A percentile compares a stretch with the other conserved stretches of the same genome.
Evolutionary conservation across 2,329 filamentous ascomycete species (phyloP).

Genomic region (Lachnellula willkommii): DNA sequence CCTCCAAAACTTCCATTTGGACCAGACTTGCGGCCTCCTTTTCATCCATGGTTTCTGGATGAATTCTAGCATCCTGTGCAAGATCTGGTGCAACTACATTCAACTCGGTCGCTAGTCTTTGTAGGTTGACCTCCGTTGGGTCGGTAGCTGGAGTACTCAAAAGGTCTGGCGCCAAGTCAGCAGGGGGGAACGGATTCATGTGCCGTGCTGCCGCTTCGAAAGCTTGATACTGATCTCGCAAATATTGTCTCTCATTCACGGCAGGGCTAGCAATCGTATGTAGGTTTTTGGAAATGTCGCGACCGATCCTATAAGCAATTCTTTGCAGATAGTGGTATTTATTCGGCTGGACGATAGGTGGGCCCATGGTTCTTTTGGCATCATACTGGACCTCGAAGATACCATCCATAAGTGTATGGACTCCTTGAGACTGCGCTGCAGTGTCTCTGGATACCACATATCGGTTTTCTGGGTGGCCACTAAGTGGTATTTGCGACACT

Average conservation of each 20-base stretch:
- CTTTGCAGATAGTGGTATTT: conserved; percentile 17
- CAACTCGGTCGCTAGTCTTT: conserved; percentile 18
- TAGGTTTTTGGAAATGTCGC: conserved; percentile 11
- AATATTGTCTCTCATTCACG: background rate
- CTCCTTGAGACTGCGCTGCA: conserved; percentile 1
- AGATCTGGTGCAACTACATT: conserved; percentile 20
- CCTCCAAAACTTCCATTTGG: conserved; percentile 26
- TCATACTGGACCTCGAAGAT: conserved; percentile 19
- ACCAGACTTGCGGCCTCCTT: conserved; percentile 16
- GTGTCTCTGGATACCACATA: conserved; percentile 13
- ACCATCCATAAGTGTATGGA: background rate
- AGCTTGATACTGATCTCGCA: background rate
- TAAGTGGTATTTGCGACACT: conserved; percentile 19
- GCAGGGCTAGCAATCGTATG: background rate
- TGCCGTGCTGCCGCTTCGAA: background rate
- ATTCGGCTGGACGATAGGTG: conserved; percentile 24
- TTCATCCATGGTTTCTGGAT: conserved; percentile 3
- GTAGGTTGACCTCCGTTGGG: conserved; percentile 5
- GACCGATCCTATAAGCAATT: conserved; percentile 22
- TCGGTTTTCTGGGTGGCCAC: conserved; percentile 28
- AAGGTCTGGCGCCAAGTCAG: background rate
- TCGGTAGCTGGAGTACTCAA: background rate
- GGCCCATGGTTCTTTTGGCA: conserved; percentile 9
- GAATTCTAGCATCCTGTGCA: conserved; percentile 9
- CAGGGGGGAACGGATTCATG: background rate